A percentile compares a stretch with the other conserved stretches of the same genome.
phyloP scores from a whole-genome alignment of 768 basidiomycete genomes.

The Naganishia antarctica region DNA sequence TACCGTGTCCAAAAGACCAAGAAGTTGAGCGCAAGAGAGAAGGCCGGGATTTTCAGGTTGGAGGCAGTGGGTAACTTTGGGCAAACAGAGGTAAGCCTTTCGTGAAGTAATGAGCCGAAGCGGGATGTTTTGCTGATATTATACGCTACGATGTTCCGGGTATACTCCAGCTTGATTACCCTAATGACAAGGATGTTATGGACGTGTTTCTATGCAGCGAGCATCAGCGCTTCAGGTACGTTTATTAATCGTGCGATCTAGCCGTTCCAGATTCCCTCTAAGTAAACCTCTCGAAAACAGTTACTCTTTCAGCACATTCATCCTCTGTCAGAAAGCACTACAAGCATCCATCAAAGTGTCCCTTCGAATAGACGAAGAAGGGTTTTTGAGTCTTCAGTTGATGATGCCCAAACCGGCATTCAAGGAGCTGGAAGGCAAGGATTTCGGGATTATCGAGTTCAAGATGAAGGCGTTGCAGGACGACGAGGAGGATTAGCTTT shows the following conservation, averaged over 20 bases:
- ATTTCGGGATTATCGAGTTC: conserved; percentile 78
- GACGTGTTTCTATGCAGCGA: conserved; percentile 79
- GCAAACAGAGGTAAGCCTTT: conserved; percentile 64
- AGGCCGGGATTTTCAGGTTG: conserved; percentile 69
- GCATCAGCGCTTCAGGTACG: conserved; percentile 67
- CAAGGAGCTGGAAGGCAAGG: conserved; percentile 35
- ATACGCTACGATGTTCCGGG: not conserved
- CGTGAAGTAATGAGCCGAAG: not conserved
- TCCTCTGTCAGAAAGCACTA: conserved; percentile 73
- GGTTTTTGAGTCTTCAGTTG: conserved; percentile 81
- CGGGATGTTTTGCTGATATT: not conserved
- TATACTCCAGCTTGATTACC: conserved; percentile 78
- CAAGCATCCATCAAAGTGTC: conserved; percentile 83
- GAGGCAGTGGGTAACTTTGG: conserved; percentile 77
- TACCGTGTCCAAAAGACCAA: not conserved
- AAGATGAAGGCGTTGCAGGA: conserved; percentile 57
- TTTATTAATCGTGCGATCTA: not conserved
- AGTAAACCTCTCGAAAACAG: too few species aligned
- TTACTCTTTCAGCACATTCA: conserved; percentile 60
- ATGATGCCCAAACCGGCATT: conserved; percentile 63
- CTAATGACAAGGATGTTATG: conserved; percentile 82
- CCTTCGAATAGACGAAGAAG: conserved; percentile 73
- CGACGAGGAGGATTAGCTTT: conserved; percentile 6
- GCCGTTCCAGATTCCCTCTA: too few species aligned
- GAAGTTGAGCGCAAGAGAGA: conserved; percentile 26